A percentile compares a stretch with the other conserved stretches of the same genome.
phyloP scores from a whole-genome alignment of 371 early-diverging fungal species.

The Mortierella sp. region DNA sequence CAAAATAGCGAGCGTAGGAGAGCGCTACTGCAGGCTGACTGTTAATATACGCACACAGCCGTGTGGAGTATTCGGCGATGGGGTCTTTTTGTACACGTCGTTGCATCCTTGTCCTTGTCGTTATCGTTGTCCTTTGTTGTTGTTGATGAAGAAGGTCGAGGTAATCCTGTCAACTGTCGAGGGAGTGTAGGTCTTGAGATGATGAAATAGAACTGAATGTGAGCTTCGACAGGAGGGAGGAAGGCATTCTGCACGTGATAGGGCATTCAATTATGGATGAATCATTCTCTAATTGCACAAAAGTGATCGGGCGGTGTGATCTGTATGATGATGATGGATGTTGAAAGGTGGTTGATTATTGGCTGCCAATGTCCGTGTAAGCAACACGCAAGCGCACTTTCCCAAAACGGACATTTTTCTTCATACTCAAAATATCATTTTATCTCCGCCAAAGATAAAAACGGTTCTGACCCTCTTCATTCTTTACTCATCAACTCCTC shows the following conservation, averaged over 20 bases:
- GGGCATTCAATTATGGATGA: background rate
- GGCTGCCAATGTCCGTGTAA: background rate
- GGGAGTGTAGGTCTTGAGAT: background rate
- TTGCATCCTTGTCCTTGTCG: slow-evolving; percentile 12
- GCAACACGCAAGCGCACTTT: background rate
- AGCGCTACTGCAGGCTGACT: slow-evolving; percentile 29
- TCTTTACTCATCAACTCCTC: background rate
- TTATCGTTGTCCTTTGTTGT: background rate
- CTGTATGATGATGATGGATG: background rate
- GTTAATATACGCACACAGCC: slow-evolving; percentile 46
- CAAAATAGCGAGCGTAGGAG: slow-evolving; percentile 54
- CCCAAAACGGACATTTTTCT: background rate
- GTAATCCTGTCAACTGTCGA: too few species aligned
- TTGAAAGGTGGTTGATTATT: background rate
- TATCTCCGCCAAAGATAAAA: background rate
- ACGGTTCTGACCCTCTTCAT: background rate
- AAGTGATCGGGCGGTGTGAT: background rate
- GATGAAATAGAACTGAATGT: background rate
- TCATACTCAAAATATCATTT: background rate
- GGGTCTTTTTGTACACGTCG: slow-evolving; percentile 34
- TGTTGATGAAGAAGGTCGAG: too few species aligned
- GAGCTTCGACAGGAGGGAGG: background rate
- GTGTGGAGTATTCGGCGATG: slow-evolving; percentile 33
- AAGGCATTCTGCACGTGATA: too few species aligned
- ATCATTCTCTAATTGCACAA: background rate